Evolutionary conservation across 371 early-diverging fungal species (phyloP).

Genomic region (Saksenaea oblongispora): DNA sequence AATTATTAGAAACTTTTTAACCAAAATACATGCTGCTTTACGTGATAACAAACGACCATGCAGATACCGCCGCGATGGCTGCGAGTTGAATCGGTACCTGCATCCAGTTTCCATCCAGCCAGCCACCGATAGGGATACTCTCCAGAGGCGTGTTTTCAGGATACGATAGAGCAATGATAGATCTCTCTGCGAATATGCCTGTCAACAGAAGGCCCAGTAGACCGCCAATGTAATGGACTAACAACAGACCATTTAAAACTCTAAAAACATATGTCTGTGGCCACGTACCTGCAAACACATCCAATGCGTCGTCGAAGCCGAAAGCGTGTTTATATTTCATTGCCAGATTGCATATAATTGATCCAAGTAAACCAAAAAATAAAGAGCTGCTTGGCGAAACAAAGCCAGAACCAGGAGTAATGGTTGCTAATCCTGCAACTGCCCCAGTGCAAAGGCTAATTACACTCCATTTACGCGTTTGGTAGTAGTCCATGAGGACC

Average conservation of each 20-base stretch:
- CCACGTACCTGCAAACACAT: conserved; percentile 51
- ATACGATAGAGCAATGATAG: conserved; percentile 55
- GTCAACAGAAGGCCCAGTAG: conserved; percentile 65
- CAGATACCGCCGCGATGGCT: conserved; percentile 48
- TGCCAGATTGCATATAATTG: conserved; percentile 58
- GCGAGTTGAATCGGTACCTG: conserved; percentile 60
- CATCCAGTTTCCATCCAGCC: conserved; percentile 62
- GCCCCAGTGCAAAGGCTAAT: conserved; percentile 87
- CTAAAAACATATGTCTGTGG: not conserved
- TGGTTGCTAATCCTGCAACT: conserved; percentile 73
- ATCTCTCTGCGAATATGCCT: conserved; percentile 64
- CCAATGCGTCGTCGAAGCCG: conserved; percentile 73
- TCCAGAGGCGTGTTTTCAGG: conserved; percentile 50
- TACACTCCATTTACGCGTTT: conserved; percentile 67
- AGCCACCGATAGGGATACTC: conserved; percentile 50
- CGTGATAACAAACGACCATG: conserved; percentile 61
- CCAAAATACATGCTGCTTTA: conserved; percentile 4
- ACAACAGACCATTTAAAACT: not conserved
- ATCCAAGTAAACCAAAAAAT: conserved; percentile 62
- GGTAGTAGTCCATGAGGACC: conserved; percentile 72
- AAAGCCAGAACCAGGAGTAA: conserved; percentile 74
- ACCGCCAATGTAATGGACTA: conserved; percentile 69
- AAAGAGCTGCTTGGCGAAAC: conserved; percentile 70
- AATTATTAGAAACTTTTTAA: not conserved
- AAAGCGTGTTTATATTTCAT: conserved; percentile 57